Evolutionary conservation across 2,329 filamentous ascomycete species (phyloP).

Genomic region (Penicillium digitatum): DNA sequence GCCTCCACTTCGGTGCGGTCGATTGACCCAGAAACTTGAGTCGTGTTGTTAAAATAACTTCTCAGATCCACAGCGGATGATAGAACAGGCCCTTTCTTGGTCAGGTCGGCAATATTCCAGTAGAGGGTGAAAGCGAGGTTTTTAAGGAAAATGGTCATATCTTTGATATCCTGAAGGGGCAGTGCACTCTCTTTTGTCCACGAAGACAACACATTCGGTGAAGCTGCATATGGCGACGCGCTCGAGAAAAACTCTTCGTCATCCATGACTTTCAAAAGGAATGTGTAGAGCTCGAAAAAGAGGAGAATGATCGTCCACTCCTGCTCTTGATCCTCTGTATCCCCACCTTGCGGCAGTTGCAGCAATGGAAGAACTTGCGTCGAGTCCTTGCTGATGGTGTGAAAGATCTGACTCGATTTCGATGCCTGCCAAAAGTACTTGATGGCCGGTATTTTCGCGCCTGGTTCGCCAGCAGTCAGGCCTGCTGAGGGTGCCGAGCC

Average conservation of each 20-base stretch:
- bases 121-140: conserved; percentile 86
- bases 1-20: conserved; percentile 32
- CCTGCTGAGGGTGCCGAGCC: conserved; percentile 55
- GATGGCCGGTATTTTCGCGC: conserved; percentile 58
- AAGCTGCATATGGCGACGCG: conserved; percentile 44
- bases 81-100: conserved; percentile 39
- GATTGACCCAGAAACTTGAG: conserved; percentile 21
- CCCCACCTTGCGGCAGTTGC: conserved; percentile 37
- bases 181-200: conserved; percentile 63
- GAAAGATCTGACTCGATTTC: conserved; percentile 55
- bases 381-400: conserved; percentile 54
- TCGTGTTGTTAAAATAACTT: conserved; percentile 43
- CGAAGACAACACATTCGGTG: conserved; percentile 51
- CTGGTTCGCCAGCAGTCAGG: conserved; percentile 30
- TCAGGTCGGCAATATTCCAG: conserved; percentile 70
- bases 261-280: conserved; percentile 86
- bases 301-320: conserved; percentile 88
- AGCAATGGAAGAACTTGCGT: conserved; percentile 57
- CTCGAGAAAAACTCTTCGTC: conserved; percentile 88
- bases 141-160: conserved; percentile 78
- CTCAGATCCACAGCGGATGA: conserved; percentile 42
- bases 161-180: conserved; percentile 64
- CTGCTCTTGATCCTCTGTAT: conserved; percentile 48
- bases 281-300: conserved; percentile 91
- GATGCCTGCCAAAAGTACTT: conserved; percentile 80